Base-by-base conservation (phyloP, 2,329 filamentous ascomycete genomes). In the Penicillium sp. region DNA sequence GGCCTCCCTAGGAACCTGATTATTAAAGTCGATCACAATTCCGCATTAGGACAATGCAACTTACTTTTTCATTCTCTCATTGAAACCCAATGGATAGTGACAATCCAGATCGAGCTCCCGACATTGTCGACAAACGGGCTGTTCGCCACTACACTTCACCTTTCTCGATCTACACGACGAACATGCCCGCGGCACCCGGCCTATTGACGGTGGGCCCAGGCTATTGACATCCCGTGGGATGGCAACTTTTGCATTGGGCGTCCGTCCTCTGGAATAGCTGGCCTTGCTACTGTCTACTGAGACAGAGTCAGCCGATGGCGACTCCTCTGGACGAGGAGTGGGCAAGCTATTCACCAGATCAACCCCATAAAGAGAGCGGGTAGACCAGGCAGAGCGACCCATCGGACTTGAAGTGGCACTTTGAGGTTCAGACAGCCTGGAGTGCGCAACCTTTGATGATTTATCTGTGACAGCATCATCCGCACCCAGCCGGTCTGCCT, bases 41-140 rank as follows among this genome's bases (percentile, higher is more conserved):
- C 19, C 30, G 22, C 30, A 35, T 28, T n/a, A 22, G 12, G 17
- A 30, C 1, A 5, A 19, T 15, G 37, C 22, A 17, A 40, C 51
- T 37, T n/a, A 54, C 51, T 54, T 54, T 54, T 54, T 54, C 22
- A 54, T 54, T 28, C 51, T 24, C 38, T 54, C 51, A 13, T 54
- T 54, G 8, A 22, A 54, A 4, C 51, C 51, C 22, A 54, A 28
- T 12, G 51, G 24, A 42, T 54, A 54, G 24, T 42, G 35, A n/a
- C 51, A 54, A 8, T 22, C 7, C 24, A 54, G 24, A 13, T 54
- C 35, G 4, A 54, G 35, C 17, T 54, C 51, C 13, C 51, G 51
- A 42, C 51, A 54, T 54, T 54, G 51, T 28, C 51, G 51, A 40
- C 51, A 54, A 10, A 54, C 24, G 15, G 51, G 51, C 13, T 54